Conservation (phyloP, 2,329 filamentous ascomycete species). For the Diatrype stigma region DNA sequence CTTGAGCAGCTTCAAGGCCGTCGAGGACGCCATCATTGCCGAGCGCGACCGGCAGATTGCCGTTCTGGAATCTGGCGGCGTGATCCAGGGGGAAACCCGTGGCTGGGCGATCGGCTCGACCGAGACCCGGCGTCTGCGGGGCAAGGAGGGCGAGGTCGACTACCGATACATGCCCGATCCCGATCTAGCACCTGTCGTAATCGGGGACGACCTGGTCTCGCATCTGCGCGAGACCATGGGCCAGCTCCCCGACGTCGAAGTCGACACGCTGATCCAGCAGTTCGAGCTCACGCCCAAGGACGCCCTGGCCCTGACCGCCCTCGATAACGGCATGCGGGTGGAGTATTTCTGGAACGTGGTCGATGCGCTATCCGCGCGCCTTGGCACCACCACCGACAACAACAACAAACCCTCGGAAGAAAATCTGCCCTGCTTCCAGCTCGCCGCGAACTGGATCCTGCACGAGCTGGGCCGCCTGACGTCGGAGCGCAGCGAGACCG, state of each 20-base stretch:
- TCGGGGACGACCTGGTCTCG: constrained; percentile 65
- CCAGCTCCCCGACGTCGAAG: constrained; percentile 65
- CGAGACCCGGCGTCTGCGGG: constrained; percentile 75
- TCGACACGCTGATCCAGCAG: constrained; percentile 55
- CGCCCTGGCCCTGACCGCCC: constrained; percentile 69
- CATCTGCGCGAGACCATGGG: constrained; percentile 62
- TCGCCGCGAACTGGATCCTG: constrained; percentile 64
- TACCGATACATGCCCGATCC: constrained; percentile 99
- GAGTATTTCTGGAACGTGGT: constrained; percentile 77
- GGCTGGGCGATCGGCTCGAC: constrained; percentile 86
- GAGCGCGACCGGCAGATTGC: constrained; percentile 86
- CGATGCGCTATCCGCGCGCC: constrained; percentile 31
- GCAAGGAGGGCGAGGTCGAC: constrained; percentile 95
- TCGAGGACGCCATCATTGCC: constrained; percentile 90
- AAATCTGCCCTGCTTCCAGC: constrained; percentile 35
- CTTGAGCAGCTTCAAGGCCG: constrained; percentile 86
- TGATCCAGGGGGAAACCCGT: constrained; percentile 79
- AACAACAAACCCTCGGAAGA: constrained; percentile 5
- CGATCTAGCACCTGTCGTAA: constrained; percentile 75
- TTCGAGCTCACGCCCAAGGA: constrained; percentile 77
- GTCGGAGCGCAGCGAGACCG: constrained; percentile 38
- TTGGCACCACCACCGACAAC: constrained; percentile 11
- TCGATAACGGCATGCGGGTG: constrained; percentile 74
- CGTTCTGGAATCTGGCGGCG: constrained; percentile 70
- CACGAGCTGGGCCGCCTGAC: constrained; percentile 71